Percentiles rank a stretch among this genome's conserved stretches.
phyloP scores from a whole-genome alignment of 1,284 basidiomycete species.

The Dichomitus squalens region DNA sequence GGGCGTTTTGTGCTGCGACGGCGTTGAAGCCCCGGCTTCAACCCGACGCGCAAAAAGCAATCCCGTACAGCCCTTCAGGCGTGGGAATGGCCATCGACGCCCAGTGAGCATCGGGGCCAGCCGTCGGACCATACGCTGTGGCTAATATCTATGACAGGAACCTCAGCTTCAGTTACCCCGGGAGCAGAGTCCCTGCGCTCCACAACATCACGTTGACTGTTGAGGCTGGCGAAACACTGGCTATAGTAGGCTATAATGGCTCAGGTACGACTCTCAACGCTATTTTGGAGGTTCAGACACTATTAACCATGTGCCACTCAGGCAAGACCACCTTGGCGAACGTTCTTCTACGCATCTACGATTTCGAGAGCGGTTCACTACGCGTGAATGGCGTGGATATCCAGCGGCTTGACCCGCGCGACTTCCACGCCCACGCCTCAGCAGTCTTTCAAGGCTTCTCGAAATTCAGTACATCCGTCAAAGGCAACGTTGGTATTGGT shows the following conservation, averaged over 20 bases:
- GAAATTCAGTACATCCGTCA: slow-evolving; percentile 71
- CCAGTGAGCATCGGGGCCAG: slow-evolving; percentile 44
- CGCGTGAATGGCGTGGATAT: slow-evolving; percentile 70
- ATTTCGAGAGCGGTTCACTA: slow-evolving; percentile 67
- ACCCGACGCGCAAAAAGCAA: slow-evolving; percentile 52
- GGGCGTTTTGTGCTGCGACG: slow-evolving; percentile 76
- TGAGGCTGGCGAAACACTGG: slow-evolving; percentile 74
- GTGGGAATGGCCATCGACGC: slow-evolving; percentile 72
- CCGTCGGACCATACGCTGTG: background rate
- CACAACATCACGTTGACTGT: slow-evolving; percentile 69
- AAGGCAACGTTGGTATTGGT: slow-evolving; percentile 81
- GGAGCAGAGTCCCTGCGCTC: slow-evolving; percentile 63
- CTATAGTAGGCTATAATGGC: slow-evolving; percentile 82
- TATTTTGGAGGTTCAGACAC: slow-evolving; percentile 1
- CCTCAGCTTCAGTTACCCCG: slow-evolving; percentile 78
- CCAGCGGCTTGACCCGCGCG: slow-evolving; percentile 59
- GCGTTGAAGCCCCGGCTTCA: slow-evolving; percentile 67
- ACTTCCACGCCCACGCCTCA: slow-evolving; percentile 72
- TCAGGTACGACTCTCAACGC: slow-evolving; percentile 53
- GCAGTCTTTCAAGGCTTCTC: slow-evolving; percentile 86
- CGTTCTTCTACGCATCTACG: slow-evolving; percentile 74
- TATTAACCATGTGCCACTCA: slow-evolving; percentile 30
- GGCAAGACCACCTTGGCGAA: slow-evolving; percentile 85
- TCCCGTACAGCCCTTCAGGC: slow-evolving; percentile 47
- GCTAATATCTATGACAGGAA: slow-evolving; percentile 43